Base-by-base conservation (phyloP, 495 filamentous ascomycete genomes). In the Talaromyces stipitatus region DNA sequence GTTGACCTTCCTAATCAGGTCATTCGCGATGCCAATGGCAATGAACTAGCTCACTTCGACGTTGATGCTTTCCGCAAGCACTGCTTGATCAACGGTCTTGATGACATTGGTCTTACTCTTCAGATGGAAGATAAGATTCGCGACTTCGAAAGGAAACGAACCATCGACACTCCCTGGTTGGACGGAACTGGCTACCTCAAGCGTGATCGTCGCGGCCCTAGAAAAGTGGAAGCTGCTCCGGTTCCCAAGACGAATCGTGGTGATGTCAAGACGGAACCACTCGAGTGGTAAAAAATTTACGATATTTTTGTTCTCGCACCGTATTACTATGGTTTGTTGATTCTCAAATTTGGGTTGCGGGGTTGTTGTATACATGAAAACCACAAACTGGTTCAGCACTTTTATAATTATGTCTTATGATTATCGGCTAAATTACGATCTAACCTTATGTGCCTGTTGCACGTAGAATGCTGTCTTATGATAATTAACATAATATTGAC, bases 91-190 rank as follows among this genome's bases (percentile, higher is more conserved):
- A 96, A 98, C 68, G 94, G 94, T 1, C 82, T 98, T 8, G 94
- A 98, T 71, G 94, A 98, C 62, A 97, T 98, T 60, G 94, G 91
- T 50, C 73, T 97, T 33, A 97, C 94, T 18, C 87, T 97, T 72
- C 88, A 95, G 72, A 82, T 91, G 71, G 91, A 91, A 62, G 85
- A 87, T 51, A 91, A 95, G 80, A 97, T 98, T 66, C 77, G 77
- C 54, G 76, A 78, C 55, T 96, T 94, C 66, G 94, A 98, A 80
- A 69, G 76, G 62, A 82, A 84, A 74, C 81, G 91, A 61, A 85
- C 85, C 28, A 70, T 77, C 30, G 83, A 89, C 55, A 95, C 90
- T 32, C 92, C 94, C 16, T 98, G 94, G 94, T 72, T 98, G 65
- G 91, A 97, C 68, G 94, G 94, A 22, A 84, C 75, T 53, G 91